Evolutionary conservation across 2,329 filamentous ascomycete genomes (phyloP).

Genomic region (Colletotrichum lentis): DNA sequence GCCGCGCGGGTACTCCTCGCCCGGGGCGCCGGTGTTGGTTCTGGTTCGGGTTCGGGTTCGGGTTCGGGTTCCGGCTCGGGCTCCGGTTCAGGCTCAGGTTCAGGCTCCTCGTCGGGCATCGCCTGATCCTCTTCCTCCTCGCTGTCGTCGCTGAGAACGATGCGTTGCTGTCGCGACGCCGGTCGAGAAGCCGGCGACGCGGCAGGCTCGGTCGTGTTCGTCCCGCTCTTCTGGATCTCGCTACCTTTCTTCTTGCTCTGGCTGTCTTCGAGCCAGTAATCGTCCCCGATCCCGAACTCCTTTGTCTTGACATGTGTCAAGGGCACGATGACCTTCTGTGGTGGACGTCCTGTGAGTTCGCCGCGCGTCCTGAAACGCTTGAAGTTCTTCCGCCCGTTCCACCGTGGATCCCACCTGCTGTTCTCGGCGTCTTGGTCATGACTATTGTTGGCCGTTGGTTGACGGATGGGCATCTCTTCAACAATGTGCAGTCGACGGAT

Average conservation of each 20-base stretch:
- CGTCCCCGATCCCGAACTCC: constrained; percentile 76
- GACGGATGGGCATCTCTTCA: constrained; percentile 75
- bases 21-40: constrained; percentile 15
- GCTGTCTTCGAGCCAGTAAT: constrained; percentile 74
- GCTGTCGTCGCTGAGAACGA: constrained; percentile 50
- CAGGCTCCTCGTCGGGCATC: constrained; percentile 23
- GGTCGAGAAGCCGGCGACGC: neutral
- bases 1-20: constrained; percentile 29
- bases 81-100: constrained; percentile 4
- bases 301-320: constrained; percentile 77
- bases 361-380: constrained; percentile 80
- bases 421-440: constrained; percentile 62
- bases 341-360: constrained; percentile 53
- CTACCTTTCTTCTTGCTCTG: constrained; percentile 45
- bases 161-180: constrained; percentile 33
- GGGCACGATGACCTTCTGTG: constrained; percentile 68
- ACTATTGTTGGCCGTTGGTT: constrained; percentile 45
- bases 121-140: constrained; percentile 45
- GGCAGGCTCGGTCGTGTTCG: constrained; percentile 23
- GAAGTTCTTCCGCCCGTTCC: constrained; percentile 97
- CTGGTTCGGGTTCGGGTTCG: constrained; percentile 10
- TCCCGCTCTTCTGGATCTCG: constrained; percentile 40
- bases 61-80: constrained; percentile 19
- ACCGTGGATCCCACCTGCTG: constrained; percentile 81
- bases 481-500: constrained; percentile 79